Conservation (phyloP, 2,329 filamentous ascomycete genomes). For the Pseudogymnoascus destructans region DNA sequence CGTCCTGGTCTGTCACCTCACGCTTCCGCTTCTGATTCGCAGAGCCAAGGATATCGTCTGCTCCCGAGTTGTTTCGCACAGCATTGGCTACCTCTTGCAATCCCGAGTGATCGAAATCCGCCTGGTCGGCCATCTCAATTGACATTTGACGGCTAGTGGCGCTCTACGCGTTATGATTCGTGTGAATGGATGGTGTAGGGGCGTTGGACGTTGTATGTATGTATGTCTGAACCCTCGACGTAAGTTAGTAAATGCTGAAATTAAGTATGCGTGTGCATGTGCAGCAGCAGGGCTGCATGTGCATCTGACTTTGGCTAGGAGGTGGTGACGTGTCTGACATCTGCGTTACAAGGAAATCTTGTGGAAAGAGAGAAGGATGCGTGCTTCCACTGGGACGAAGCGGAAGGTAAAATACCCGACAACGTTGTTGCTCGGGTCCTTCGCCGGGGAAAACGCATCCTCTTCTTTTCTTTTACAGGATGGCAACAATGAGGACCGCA, state of each 20-base stretch:
- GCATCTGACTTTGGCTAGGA: conserved; percentile 3
- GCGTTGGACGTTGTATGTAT: background rate
- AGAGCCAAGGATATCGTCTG: conserved; percentile 18
- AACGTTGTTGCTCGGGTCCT: background rate
- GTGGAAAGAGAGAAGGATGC: conserved; percentile 1
- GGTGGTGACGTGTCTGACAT: conserved; percentile 7
- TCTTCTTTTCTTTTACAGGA: background rate
- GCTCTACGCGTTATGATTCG: conserved; percentile 21
- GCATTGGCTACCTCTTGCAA: conserved; percentile 28
- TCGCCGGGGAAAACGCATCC: background rate
- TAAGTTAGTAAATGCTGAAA: conserved; percentile 5
- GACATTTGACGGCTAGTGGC: conserved; percentile 17
- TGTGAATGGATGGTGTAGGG: conserved; percentile 13
- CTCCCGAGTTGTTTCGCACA: conserved; percentile 20
- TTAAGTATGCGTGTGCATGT: conserved; percentile 4
- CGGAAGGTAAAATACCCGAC: conserved; percentile 1
- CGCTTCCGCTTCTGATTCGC: conserved; percentile 25
- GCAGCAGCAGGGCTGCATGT: conserved; percentile 4
- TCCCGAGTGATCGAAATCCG: conserved; percentile 26
- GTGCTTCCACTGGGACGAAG: conserved; percentile 5
- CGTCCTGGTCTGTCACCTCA: conserved; percentile 20
- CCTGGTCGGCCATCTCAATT: conserved; percentile 23
- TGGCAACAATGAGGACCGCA: background rate
- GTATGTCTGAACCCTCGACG: background rate
- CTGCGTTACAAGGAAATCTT: conserved; percentile 5